Evolutionary conservation across 2,329 filamentous ascomycete genomes (phyloP).

Genomic region (Periglandula ipomoeae): DNA sequence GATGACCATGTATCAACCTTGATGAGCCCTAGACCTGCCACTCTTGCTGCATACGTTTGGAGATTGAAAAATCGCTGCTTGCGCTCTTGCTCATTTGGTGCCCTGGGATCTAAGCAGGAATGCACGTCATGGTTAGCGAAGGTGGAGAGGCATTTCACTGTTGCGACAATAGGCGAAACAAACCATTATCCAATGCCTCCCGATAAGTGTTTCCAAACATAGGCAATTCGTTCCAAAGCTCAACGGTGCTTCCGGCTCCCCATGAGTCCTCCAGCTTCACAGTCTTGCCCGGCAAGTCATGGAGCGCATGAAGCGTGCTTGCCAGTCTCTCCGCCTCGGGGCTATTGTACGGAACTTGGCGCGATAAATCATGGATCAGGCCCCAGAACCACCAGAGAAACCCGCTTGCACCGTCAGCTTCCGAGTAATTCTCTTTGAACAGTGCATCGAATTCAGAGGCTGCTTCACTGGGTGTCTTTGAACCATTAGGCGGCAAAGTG

Average conservation of each 20-base stretch:
- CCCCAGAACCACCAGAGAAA: conserved; percentile 18
- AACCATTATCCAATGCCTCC: conserved; percentile 6
- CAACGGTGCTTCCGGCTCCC: background rate
- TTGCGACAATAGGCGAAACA: too few species aligned
- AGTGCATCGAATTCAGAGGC: conserved; percentile 8
- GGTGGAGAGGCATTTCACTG: background rate
- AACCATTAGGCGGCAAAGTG: background rate
- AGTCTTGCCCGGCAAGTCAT: conserved; percentile 1
- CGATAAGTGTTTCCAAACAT: conserved; percentile 7
- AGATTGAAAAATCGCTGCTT: conserved; percentile 7
- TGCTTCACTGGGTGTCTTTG: background rate
- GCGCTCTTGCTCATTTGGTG: background rate
- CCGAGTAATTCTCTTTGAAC: background rate
- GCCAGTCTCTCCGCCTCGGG: conserved; percentile 10
- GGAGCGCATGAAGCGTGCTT: conserved; percentile 6
- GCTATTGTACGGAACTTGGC: conserved; percentile 13
- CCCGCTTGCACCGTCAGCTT: background rate
- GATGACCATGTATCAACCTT: conserved; percentile 4
- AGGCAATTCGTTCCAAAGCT: conserved; percentile 6
- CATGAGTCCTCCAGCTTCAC: conserved; percentile 1
- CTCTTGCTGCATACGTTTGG: conserved; percentile 7
- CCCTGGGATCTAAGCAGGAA: background rate
- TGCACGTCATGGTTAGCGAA: background rate
- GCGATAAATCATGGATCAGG: conserved; percentile 13
- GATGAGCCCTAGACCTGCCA: conserved; percentile 4